Percentiles rank a stretch among this genome's conserved stretches.
These are phyloP conservation scores for Hanseniaspora guilliermondii DNA, from an alignment of 805 yeast species.

Conservation along the genomic window DNA sequence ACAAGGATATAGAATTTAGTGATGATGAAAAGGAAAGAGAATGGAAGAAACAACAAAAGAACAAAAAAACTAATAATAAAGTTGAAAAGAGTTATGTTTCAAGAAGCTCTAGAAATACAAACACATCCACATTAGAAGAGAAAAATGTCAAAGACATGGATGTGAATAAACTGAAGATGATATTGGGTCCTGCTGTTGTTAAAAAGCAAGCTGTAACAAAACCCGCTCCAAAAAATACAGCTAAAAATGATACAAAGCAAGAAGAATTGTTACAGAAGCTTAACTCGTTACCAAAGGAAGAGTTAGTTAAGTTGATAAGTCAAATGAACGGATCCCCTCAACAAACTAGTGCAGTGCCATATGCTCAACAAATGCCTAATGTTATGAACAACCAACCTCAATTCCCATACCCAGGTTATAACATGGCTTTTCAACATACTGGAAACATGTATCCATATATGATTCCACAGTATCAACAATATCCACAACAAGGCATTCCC, in stretches of 20 bases:
- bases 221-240: not conserved
- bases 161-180: conserved; percentile 14
- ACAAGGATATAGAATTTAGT: conserved; percentile 86
- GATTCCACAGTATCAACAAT: conserved; percentile 2
- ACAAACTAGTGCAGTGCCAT: not conserved
- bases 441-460: conserved; percentile 3
- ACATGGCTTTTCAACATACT: not conserved
- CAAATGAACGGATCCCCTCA: conserved; percentile 16
- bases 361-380: not conserved
- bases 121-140: conserved; percentile 14
- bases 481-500: conserved; percentile 7
- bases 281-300: not conserved
- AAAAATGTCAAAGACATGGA: conserved; percentile 15
- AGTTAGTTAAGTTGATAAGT: conserved; percentile 9
- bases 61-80: conserved; percentile 25
- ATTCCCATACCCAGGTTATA: not conserved
- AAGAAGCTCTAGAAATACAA: conserved; percentile 6
- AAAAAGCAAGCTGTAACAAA: not conserved
- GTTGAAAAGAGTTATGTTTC: conserved; percentile 8
- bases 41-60: conserved; percentile 47
- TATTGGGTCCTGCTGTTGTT: conserved; percentile 9
- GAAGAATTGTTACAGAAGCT: conserved; percentile 14
- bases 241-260: not conserved
- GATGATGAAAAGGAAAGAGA: conserved; percentile 85
- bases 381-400: not conserved